A percentile compares a stretch with the other conserved stretches of the same genome.
phyloP scores from a whole-genome alignment of 352 stramenopile species.

The Paralagenidium karlingii region DNA sequence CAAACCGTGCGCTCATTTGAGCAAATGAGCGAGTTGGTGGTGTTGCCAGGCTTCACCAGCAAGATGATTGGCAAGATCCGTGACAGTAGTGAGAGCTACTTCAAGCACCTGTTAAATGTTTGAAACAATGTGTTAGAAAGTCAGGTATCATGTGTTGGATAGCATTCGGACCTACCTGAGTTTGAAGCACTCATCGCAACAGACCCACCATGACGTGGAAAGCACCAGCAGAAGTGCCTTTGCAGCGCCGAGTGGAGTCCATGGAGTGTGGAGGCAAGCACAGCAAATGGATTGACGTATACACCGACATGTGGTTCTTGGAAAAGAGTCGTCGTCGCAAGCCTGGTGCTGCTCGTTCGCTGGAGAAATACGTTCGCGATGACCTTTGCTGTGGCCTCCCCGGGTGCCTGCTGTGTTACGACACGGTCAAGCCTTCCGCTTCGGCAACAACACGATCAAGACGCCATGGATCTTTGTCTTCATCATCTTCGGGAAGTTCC shows the following conservation, averaged over 20 bases:
- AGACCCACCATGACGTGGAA: no score
- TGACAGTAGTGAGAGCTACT: no score
- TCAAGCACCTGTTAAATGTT: no score
- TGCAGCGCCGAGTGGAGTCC: no score
- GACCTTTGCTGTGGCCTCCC: constrained; percentile 58
- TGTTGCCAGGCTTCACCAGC: neutral
- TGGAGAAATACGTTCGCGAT: constrained; percentile 56
- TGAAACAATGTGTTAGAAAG: no score
- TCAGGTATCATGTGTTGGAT: no score
- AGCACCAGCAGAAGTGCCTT: no score
- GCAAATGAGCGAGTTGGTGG: neutral
- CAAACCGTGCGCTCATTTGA: neutral
- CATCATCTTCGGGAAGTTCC: neutral
- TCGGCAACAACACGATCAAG: no score
- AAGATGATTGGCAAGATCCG: constrained; percentile 1
- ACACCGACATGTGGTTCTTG: constrained; percentile 46
- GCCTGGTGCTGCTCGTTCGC: constrained; percentile 49
- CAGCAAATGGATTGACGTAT: constrained; percentile 36
- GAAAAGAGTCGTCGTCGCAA: constrained; percentile 67
- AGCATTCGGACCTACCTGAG: no score
- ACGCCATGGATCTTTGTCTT: neutral
- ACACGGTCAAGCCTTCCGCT: no score
- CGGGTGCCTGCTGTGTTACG: constrained; percentile 17
- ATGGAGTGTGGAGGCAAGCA: no score
- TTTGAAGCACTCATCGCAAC: no score